A percentile compares a stretch with the other conserved stretches of the same genome.
phyloP scores from a whole-genome alignment of 2,329 filamentous ascomycete genomes.

The Fusarium dimerum region DNA sequence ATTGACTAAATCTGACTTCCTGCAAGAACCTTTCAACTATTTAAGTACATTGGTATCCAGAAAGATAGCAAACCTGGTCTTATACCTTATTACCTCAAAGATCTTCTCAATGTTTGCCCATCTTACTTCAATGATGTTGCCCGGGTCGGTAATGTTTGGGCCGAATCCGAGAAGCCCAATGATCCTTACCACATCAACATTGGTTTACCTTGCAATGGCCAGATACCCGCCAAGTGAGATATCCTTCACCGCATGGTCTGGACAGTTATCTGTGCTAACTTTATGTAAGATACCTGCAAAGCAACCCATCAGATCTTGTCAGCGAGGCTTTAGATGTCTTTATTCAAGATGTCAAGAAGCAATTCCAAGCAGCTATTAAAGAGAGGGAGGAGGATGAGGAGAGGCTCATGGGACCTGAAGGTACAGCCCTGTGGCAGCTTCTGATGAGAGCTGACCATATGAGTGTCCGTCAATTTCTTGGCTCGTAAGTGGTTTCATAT shows the following conservation, averaged over 20 bases:
- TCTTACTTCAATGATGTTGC: conserved; percentile 17
- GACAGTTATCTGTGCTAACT: neutral
- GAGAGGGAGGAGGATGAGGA: conserved; percentile 2
- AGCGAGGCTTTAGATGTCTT: neutral
- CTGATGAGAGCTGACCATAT: conserved; percentile 17
- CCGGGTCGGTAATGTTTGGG: conserved; percentile 4
- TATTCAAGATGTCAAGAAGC: neutral
- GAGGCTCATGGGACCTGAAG: neutral
- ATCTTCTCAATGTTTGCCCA: conserved; percentile 4
- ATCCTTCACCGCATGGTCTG: rapidly evolving
- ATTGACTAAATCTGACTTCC: neutral
- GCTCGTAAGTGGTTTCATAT: conserved; percentile 12
- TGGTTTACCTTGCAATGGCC: conserved; percentile 2
- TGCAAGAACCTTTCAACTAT: conserved; percentile 19
- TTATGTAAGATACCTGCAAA: neutral
- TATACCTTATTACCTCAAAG: conserved; percentile 21
- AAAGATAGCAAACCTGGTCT: conserved; percentile 2
- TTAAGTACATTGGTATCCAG: conserved; percentile 16
- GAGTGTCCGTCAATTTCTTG: conserved; percentile 22
- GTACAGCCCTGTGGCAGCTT: conserved; percentile 2
- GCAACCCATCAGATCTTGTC: conserved; percentile 1
- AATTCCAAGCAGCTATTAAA: neutral
- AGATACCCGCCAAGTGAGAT: conserved; percentile 1
- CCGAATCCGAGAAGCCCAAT: neutral
- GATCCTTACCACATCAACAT: conserved; percentile 15